phyloP scores from a whole-genome alignment of 495 filamentous ascomycete species.

The Penicillium pancosmium region DNA sequence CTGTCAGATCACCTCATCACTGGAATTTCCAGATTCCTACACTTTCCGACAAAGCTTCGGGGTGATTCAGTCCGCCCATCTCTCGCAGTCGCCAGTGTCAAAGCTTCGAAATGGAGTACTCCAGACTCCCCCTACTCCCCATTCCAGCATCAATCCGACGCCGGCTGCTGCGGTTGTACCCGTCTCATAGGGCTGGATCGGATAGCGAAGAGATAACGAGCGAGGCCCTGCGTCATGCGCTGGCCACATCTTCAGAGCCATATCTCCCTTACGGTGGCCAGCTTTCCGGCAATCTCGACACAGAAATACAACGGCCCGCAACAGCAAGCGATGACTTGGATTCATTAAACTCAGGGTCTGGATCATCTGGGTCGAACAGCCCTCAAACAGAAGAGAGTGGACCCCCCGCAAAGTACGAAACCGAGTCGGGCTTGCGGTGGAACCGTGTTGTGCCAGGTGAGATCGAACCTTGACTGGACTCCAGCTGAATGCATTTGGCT shows the following conservation, averaged over 20 bases:
- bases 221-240: conserved; percentile 14
- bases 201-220: conserved; percentile 10
- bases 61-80: neutral
- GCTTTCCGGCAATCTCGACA: neutral
- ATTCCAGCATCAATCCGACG: conserved; percentile 40
- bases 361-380: conserved; percentile 14
- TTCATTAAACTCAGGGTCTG: conserved; percentile 20
- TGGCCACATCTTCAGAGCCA: conserved; percentile 24
- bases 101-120: conserved; percentile 23
- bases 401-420: conserved; percentile 34
- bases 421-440: conserved; percentile 43
- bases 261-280: conserved; percentile 14
- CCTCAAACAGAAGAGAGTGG: conserved; percentile 14
- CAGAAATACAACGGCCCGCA: conserved; percentile 18
- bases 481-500: neutral
- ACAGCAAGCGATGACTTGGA: conserved; percentile 25
- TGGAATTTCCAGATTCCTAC: neutral
- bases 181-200: conserved; percentile 20
- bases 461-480: conserved; percentile 2
- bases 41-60: neutral
- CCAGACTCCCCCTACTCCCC: conserved; percentile 34
- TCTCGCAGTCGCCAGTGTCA: neutral
- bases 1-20: conserved; percentile 17
- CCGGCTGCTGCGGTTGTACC: conserved; percentile 32
- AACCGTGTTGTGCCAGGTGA: conserved; percentile 45